Conservation (phyloP, 495 filamentous ascomycete species). For the Viridothelium virens region DNA sequence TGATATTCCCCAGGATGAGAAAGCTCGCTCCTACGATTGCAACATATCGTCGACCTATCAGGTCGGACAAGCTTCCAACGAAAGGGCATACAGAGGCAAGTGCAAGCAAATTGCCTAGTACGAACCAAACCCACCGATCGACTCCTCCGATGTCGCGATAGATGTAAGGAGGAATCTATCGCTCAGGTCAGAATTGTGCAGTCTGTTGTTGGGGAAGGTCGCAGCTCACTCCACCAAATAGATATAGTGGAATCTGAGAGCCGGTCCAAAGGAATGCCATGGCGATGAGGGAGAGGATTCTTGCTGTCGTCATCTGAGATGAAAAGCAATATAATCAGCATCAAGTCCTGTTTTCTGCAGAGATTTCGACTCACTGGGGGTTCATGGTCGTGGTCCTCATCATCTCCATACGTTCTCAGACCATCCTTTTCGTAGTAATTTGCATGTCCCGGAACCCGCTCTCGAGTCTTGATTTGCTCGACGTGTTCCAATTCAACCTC, state of each 20-base stretch:
- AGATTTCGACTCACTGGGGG: slow-evolving; percentile 28
- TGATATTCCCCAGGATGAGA: slow-evolving; percentile 58
- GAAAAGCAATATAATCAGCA: neutral
- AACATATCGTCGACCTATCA: slow-evolving; percentile 62
- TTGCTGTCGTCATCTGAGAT: slow-evolving; percentile 19
- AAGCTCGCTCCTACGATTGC: slow-evolving; percentile 55
- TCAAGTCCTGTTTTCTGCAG: no score
- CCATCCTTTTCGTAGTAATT: slow-evolving; percentile 47
- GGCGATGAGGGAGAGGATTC: slow-evolving; percentile 20
- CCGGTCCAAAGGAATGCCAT: slow-evolving; percentile 32
- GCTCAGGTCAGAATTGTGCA: neutral
- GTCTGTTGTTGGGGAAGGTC: neutral
- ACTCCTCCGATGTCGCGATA: slow-evolving; percentile 58
- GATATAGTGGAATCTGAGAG: slow-evolving; percentile 32
- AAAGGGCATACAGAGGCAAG: slow-evolving; percentile 66
- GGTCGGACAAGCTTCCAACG: slow-evolving; percentile 64
- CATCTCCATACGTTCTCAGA: slow-evolving; percentile 44
- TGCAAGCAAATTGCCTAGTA: slow-evolving; percentile 59
- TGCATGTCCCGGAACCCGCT: slow-evolving; percentile 35
- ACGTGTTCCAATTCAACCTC: slow-evolving; percentile 19
- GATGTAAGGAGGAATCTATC: slow-evolving; percentile 48
- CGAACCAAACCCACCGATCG: slow-evolving; percentile 67
- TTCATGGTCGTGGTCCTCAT: slow-evolving; percentile 46
- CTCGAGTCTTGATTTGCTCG: slow-evolving; percentile 28
- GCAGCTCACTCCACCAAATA: slow-evolving; percentile 25